phyloP scores from a whole-genome alignment of 129 eudicot species.

The Helichrysum umbraculigerum region DNA sequence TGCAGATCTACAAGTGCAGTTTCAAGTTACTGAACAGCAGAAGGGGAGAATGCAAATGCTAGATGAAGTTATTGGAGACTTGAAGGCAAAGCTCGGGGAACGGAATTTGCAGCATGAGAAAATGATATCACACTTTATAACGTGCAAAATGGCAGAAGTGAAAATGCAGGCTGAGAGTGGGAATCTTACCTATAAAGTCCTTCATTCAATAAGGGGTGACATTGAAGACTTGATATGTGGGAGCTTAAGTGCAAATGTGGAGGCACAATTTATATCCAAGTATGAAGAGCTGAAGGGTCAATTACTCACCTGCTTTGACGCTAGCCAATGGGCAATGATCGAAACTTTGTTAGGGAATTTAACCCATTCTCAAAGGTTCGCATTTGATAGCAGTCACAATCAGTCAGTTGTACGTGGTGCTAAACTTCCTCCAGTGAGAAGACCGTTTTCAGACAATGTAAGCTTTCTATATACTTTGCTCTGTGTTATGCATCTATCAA shows the following conservation, averaged over 20 bases:
- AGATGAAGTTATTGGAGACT: neutral
- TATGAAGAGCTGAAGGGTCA: slow-evolving; percentile 15
- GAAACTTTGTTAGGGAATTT: neutral
- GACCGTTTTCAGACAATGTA: too few species aligned
- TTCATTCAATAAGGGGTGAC: neutral
- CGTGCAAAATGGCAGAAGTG: neutral
- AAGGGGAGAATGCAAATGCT: too few species aligned
- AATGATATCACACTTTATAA: neutral
- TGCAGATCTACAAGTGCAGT: too few species aligned
- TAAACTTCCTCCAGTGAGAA: too few species aligned
- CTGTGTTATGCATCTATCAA: too few species aligned
- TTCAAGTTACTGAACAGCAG: too few species aligned
- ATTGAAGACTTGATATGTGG: neutral
- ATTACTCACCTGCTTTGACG: neutral
- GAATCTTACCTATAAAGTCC: neutral
- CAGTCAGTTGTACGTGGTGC: too few species aligned
- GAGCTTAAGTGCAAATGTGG: slow-evolving; percentile 8
- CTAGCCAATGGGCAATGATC: slow-evolving; percentile 6
- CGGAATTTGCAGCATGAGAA: neutral
- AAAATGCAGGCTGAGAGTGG: neutral
- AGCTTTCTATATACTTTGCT: too few species aligned
- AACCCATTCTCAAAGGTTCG: neutral
- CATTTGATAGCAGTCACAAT: too few species aligned
- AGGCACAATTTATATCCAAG: neutral
- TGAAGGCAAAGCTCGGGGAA: neutral